Evolutionary conservation across 352 stramenopile genomes (phyloP).

Genomic region (Pilasporangium apinafurcum): DNA sequence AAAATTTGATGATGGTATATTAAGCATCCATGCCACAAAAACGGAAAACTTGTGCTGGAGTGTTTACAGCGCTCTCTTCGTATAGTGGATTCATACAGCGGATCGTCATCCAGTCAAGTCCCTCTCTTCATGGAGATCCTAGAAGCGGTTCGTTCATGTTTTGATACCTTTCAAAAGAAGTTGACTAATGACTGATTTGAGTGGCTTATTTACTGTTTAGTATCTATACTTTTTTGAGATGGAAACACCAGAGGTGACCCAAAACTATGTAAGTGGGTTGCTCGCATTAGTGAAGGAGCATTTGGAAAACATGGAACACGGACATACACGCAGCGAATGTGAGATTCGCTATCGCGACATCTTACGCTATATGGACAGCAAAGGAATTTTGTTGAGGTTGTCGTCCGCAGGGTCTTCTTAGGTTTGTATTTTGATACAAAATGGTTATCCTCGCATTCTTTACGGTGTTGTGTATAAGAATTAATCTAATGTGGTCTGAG

Average conservation of each 20-base stretch:
- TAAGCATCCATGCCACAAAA: conserved; percentile 73
- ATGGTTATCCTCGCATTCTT: too few relatives aligned
- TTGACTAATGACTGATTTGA: too few relatives aligned
- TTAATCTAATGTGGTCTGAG: too few relatives aligned
- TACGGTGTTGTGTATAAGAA: too few relatives aligned
- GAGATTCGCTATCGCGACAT: conserved; percentile 86
- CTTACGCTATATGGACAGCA: conserved; percentile 64
- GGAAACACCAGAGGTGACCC: conserved; percentile 61
- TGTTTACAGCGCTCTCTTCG: conserved; percentile 96
- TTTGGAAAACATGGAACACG: conserved; percentile 87
- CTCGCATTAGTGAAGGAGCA: conserved; percentile 91
- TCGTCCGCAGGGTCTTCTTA: conserved; percentile 17
- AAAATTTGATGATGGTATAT: not conserved
- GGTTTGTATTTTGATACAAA: too few relatives aligned
- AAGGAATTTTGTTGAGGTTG: conserved; percentile 15
- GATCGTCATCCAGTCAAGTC: conserved; percentile 79
- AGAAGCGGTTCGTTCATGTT: conserved; percentile 55
- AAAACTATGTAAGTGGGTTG: conserved; percentile 66
- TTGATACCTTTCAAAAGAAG: not conserved
- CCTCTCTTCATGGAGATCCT: conserved; percentile 96
- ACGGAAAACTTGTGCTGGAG: conserved; percentile 93
- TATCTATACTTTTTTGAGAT: conserved; percentile 94
- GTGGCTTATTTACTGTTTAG: conserved; percentile 16
- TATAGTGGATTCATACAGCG: conserved; percentile 88
- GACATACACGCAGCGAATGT: conserved; percentile 50